Percentiles rank a stretch among this genome's conserved stretches.
Evolutionary conservation across 2,329 filamentous ascomycete genomes (phyloP).

Genomic region (Scleromitrula shiraiana): DNA sequence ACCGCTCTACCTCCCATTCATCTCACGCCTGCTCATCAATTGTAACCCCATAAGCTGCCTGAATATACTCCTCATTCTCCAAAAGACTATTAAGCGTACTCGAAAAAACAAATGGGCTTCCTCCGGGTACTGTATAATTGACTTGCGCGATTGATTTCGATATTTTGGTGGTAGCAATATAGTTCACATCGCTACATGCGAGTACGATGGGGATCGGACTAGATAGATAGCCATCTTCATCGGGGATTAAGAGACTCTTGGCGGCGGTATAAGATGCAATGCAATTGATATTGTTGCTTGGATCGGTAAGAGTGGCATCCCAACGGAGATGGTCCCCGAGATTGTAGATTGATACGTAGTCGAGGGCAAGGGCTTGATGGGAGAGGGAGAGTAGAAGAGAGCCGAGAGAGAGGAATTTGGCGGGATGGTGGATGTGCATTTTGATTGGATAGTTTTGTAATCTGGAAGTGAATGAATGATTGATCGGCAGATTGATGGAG

Average conservation of each 20-base stretch:
- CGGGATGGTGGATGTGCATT: too few relatives aligned
- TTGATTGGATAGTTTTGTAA: too few relatives aligned
- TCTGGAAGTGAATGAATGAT: too few relatives aligned
- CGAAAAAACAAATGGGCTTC: not conserved
- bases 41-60: not conserved
- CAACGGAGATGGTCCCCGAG: not conserved
- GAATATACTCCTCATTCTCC: not conserved
- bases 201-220: not conserved
- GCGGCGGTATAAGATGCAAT: not conserved
- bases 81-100: not conserved
- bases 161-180: not conserved
- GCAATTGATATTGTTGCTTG: not conserved
- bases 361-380: not conserved
- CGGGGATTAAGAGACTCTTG: not conserved
- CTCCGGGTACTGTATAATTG: not conserved
- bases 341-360: slow-evolving; percentile 1
- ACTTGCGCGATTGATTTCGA: not conserved
- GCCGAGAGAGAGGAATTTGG: not conserved
- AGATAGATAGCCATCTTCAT: not conserved
- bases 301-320: not conserved
- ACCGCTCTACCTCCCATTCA: not conserved
- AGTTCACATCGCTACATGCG: not conserved
- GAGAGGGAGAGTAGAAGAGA: not conserved
- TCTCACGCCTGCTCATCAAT: too few relatives aligned
- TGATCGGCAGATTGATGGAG: too few relatives aligned